These are phyloP conservation scores for Lumnitzera littorea DNA, from an alignment of 345 rosid genomes.

Conservation along the genomic window DNA sequence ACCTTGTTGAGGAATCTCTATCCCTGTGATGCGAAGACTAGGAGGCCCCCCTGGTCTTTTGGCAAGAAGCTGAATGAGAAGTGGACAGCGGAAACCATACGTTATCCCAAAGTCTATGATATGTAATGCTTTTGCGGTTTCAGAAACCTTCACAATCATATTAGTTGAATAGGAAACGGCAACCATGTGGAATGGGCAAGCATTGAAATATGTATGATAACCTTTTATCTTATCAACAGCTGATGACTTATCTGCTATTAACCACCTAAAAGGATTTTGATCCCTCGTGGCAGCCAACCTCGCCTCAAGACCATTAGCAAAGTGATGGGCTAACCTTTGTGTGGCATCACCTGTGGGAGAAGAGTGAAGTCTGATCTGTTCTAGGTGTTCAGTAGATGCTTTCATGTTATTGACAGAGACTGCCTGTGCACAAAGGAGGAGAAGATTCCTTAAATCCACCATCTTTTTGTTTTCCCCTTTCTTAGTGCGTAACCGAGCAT, in stretches of 20 bases:
- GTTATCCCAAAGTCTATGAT: slow-evolving; percentile 47
- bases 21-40: slow-evolving; percentile 44
- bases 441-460: slow-evolving; percentile 41
- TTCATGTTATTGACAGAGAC: slow-evolving; percentile 20
- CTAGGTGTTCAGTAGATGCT: slow-evolving; percentile 25
- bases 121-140: slow-evolving; percentile 27
- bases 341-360: slow-evolving; percentile 29
- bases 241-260: slow-evolving; percentile 12
- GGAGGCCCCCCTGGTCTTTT: slow-evolving; percentile 31
- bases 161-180: slow-evolving; percentile 23
- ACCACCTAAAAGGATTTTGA: slow-evolving; percentile 5
- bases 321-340: slow-evolving; percentile 41
- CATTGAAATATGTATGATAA: slow-evolving; percentile 19
- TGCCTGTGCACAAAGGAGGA: slow-evolving; percentile 41
- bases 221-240: slow-evolving; percentile 27
- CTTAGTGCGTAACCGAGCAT: slow-evolving; percentile 14
- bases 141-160: slow-evolving; percentile 23
- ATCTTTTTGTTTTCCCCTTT: slow-evolving; percentile 13
- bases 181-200: slow-evolving; percentile 31
- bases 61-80: slow-evolving; percentile 35
- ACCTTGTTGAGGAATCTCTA: slow-evolving; percentile 40
- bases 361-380: slow-evolving; percentile 32
- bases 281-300: slow-evolving; percentile 11
- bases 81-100: slow-evolving; percentile 47
- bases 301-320: slow-evolving; percentile 41